Evolutionary conservation across 257 asterid species (phyloP), one percentile per base, ranked within the genome.

Genomic region (Thymus mandschuricus): DNA sequence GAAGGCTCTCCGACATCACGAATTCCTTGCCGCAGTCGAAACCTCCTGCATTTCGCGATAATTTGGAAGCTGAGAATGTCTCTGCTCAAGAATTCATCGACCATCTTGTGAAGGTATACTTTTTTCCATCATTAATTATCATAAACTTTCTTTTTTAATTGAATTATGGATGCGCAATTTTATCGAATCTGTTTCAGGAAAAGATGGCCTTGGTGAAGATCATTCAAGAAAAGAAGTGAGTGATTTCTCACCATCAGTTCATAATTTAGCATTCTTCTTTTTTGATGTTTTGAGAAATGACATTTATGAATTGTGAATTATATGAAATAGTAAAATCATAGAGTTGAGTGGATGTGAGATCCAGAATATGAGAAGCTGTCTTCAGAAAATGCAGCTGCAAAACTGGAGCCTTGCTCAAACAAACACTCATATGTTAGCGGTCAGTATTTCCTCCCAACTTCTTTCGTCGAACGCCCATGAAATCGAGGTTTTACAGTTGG

Each of bases 341-440:
- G 96, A 90, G 66, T 31, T 90, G 75, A 87, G 85, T 78, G 97
- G 96, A 60, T 43, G 54, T 62, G 98, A 90, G 86, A 82, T 93
- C 63, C 88, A 86, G 80, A 86, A 79, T 38, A 56, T 90, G 82
- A 83, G 90, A 69, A 48, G 63, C 38, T 82, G 80, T 76, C 82
- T 90, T 67, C 93, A 93, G 83, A 93, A 84, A 75, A 77, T 90
- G 90, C 96, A 88, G 81, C 68, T 84, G 79, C 98, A 93, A 55
- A 93, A 93, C 56, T 89, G 96, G 96, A 83, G 68, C 71, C 88
- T 93, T 71, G 98, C 97, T 83, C 93, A 87, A 75, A 79, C 92
- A 38, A 93, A 93, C 68, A 84, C 88, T 71, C 91, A 69, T n/a
- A 87, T 93, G 88, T 67, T 76, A 57, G 90, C 93, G 67, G 98